A percentile compares a stretch with the other conserved stretches of the same genome.
Conservation (phyloP, 1,284 basidiomycete genomes). For the Neolentinus lepideus region DNA sequence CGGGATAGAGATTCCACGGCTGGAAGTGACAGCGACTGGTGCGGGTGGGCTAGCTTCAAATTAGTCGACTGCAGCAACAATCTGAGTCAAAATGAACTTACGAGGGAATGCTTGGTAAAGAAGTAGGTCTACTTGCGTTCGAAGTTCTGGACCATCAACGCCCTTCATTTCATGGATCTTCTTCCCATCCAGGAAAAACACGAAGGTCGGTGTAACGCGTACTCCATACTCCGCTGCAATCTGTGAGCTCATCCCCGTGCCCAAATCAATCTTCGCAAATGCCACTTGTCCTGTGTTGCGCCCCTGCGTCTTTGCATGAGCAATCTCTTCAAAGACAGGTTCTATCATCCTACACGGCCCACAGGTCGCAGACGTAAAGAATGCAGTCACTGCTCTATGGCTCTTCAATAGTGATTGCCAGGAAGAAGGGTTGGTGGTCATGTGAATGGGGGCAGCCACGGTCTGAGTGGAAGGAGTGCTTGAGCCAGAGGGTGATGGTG, state of each 20-base stretch:
- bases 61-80: neutral
- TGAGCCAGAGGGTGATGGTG: slow-evolving; percentile 16
- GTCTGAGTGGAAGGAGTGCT: slow-evolving; percentile 30
- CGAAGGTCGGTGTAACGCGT: slow-evolving; percentile 79
- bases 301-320: slow-evolving; percentile 29
- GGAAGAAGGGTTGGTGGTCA: slow-evolving; percentile 48
- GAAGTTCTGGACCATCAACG: slow-evolving; percentile 57
- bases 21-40: slow-evolving; percentile 55
- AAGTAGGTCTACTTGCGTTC: slow-evolving; percentile 64
- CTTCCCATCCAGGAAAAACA: slow-evolving; percentile 73
- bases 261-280: slow-evolving; percentile 79
- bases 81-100: slow-evolving; percentile 28
- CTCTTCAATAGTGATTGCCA: slow-evolving; percentile 41
- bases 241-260: slow-evolving; percentile 51
- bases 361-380: slow-evolving; percentile 62
- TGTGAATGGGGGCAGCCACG: slow-evolving; percentile 44
- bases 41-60: slow-evolving; percentile 60
- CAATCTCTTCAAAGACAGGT: slow-evolving; percentile 52
- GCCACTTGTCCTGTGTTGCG: slow-evolving; percentile 37
- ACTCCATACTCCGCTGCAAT: slow-evolving; percentile 64
- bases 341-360: slow-evolving; percentile 58
- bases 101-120: slow-evolving; percentile 73
- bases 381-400: slow-evolving; percentile 49
- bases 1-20: slow-evolving; percentile 59
- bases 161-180: slow-evolving; percentile 75